Percentiles rank a stretch among this genome's conserved stretches.
These are phyloP conservation scores for Achaetomiella virescens DNA, from an alignment of 495 filamentous ascomycete species.

Conservation along the genomic window DNA sequence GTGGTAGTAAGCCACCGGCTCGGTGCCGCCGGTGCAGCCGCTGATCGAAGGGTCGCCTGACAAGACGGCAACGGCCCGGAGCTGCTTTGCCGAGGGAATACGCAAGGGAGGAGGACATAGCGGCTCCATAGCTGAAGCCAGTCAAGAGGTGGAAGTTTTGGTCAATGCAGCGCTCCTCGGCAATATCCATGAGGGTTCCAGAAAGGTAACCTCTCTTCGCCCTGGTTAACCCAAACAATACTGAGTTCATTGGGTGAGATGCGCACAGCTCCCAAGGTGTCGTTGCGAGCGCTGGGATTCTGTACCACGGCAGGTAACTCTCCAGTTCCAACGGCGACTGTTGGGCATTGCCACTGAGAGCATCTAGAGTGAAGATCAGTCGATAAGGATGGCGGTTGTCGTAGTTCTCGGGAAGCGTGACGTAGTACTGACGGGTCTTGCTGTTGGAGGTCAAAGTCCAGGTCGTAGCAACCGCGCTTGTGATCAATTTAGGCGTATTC, in stretches of 20 bases:
- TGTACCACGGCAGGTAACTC: constrained; percentile 34
- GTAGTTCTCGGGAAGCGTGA: constrained; percentile 38
- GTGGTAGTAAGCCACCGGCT: constrained; percentile 41
- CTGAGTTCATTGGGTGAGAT: constrained; percentile 39
- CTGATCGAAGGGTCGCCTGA: constrained; percentile 33
- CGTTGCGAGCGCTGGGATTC: constrained; percentile 31
- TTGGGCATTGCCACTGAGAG: constrained; percentile 31
- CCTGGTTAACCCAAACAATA: constrained; percentile 41
- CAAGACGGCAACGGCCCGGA: constrained; percentile 39
- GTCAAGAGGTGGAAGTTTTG: constrained; percentile 35
- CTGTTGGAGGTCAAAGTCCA: constrained; percentile 22
- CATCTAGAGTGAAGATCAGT: constrained; percentile 39
- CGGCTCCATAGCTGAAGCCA: constrained; percentile 43
- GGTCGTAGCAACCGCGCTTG: not conserved
- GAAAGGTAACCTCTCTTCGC: constrained; percentile 40
- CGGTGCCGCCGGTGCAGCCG: constrained; percentile 34
- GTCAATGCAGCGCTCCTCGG: constrained; percentile 42
- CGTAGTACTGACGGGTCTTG: constrained; percentile 29
- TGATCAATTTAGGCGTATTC: constrained; percentile 10
- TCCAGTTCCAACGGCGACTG: constrained; percentile 30
- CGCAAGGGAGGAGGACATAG: constrained; percentile 43
- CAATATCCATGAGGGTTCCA: constrained; percentile 26
- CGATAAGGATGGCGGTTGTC: constrained; percentile 36
- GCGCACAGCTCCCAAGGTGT: constrained; percentile 31
- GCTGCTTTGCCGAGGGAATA: constrained; percentile 33